A percentile compares a stretch with the other conserved stretches of the same genome.
phyloP scores from a whole-genome alignment of 495 filamentous ascomycete species.

The Tuber indicum region DNA sequence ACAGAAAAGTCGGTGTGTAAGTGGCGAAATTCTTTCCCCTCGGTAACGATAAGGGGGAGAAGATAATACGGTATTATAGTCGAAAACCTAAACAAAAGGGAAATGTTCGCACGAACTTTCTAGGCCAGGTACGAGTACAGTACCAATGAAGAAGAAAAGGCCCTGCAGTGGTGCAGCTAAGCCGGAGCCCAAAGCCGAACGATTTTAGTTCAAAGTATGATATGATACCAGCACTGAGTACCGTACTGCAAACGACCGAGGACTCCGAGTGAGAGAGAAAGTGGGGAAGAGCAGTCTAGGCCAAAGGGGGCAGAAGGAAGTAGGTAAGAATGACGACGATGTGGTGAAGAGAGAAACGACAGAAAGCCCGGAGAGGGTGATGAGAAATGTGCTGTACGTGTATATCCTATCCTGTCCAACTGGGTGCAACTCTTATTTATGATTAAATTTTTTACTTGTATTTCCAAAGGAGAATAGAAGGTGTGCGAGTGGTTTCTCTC shows the following conservation, averaged over 20 bases:
- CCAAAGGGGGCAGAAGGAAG: neutral
- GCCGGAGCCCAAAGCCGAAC: neutral
- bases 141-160: neutral
- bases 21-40: neutral
- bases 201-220: neutral
- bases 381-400: neutral
- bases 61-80: too few relatives aligned
- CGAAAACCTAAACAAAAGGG: neutral
- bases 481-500: neutral
- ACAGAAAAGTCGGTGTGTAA: neutral
- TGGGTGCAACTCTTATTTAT: neutral
- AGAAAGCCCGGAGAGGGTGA: neutral
- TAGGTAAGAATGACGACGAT: neutral
- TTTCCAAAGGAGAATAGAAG: neutral
- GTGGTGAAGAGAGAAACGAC: neutral
- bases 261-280: neutral
- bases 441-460: neutral
- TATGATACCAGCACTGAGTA: too few relatives aligned
- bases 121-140: neutral
- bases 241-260: neutral
- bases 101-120: neutral
- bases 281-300: neutral
- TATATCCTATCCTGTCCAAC: conserved; percentile 1
- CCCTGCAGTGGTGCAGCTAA: neutral
- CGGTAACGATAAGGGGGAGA: neutral